Percentiles rank a stretch among this genome's conserved stretches.
Conservation (phyloP, 2,329 filamentous ascomycete genomes). For the Aspergillus ochraceoroseus region DNA sequence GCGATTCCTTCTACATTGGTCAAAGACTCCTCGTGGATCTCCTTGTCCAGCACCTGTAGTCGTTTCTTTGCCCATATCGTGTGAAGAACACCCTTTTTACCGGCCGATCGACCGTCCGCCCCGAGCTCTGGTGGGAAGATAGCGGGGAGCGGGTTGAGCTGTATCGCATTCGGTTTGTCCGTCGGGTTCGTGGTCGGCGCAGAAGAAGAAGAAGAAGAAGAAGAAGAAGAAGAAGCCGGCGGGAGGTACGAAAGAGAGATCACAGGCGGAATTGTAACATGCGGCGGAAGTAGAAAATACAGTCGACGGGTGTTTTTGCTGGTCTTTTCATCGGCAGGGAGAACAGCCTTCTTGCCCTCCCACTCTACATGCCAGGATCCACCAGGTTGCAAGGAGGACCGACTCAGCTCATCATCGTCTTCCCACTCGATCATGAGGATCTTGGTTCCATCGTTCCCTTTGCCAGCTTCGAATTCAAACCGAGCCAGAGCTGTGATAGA, state of each 20-base stretch:
- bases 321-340: conserved; percentile 59
- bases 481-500: conserved; percentile 63
- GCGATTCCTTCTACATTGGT: conserved; percentile 76
- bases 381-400: conserved; percentile 31
- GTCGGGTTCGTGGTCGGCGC: no score
- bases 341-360: conserved; percentile 70
- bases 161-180: conserved; percentile 40
- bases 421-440: conserved; percentile 93
- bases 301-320: conserved; percentile 57
- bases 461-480: conserved; percentile 78
- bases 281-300: conserved; percentile 75
- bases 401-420: conserved; percentile 52
- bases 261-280: conserved; percentile 64
- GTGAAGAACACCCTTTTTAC: conserved; percentile 76
- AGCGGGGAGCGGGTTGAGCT: conserved; percentile 75
- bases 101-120: conserved; percentile 59
- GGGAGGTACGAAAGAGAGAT: conserved; percentile 59
- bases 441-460: conserved; percentile 78
- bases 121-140: conserved; percentile 77
- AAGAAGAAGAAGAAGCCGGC: conserved; percentile 27
- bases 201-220: no score
- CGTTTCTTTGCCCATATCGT: conserved; percentile 87
- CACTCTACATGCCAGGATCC: conserved; percentile 74
- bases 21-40: conserved; percentile 69
- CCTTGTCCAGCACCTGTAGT: conserved; percentile 66